Conservation (phyloP, 257 asterid species). For the Petunia secreta region DNA sequence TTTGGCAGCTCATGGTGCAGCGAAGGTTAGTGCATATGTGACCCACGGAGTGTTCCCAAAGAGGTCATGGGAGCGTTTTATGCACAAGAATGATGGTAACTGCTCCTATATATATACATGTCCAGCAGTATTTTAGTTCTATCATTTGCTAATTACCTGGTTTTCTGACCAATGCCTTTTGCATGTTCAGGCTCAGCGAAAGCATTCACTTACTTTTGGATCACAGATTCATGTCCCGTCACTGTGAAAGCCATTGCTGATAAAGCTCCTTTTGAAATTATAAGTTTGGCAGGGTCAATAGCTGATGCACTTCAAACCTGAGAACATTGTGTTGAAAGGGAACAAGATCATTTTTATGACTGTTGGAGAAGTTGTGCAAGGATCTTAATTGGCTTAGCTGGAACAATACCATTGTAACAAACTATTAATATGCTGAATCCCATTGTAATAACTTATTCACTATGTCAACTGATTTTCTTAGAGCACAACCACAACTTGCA, state of each 20-base stretch:
- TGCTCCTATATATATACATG: neutral
- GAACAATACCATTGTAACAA: neutral
- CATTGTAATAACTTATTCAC: neutral
- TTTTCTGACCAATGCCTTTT: neutral
- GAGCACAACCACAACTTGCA: neutral
- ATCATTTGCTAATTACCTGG: neutral
- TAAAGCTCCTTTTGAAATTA: constrained; percentile 83
- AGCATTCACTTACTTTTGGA: constrained; percentile 87
- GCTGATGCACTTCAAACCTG: constrained; percentile 90
- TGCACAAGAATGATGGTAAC: constrained; percentile 70
- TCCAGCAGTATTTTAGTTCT: neutral
- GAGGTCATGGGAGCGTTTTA: constrained; percentile 75
- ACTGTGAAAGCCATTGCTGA: constrained; percentile 69
- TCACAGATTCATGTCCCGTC: constrained; percentile 83
- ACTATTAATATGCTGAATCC: neutral
- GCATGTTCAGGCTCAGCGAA: constrained; percentile 28
- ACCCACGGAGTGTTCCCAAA: constrained; percentile 91
- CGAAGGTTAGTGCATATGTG: constrained; percentile 89
- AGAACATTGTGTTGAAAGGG: constrained; percentile 12
- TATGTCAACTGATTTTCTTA: neutral
- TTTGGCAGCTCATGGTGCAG: constrained; percentile 86
- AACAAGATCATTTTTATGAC: neutral
- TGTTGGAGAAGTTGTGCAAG: neutral
- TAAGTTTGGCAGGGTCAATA: constrained; percentile 91
- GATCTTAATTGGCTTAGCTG: neutral